Base-by-base conservation (phyloP, 2,329 filamentous ascomycete genomes). In the Calonectria leucothoes region DNA sequence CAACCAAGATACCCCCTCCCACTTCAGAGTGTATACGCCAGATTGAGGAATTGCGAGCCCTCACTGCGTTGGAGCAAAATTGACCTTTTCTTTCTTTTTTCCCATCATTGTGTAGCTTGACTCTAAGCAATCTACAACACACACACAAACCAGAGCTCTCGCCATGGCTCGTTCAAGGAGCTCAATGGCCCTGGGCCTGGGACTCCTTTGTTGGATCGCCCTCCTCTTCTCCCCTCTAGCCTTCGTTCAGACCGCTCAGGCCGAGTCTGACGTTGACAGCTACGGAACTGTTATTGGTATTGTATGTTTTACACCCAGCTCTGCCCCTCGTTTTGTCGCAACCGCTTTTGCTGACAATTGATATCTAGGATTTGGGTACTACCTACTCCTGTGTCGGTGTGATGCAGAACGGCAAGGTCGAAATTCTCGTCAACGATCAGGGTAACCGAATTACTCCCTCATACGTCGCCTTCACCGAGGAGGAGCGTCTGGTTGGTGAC, bases 391-490 rank as follows among this genome's bases (percentile, higher is more conserved):
- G 95, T 87, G 95, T 98, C 82, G 95, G 94, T 93, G 95, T 98
- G 85, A 98, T 98, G 95, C 94, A 96, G 85, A 94, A 95, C 85
- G 95, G 95, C 85, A 97, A 96, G 88, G 95, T 98, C 81, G 95
- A 98, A 84, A 98, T 98, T 88, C 91, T 98, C 81, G 94, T 95
- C 87, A 98, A 98, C 90, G 95, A 98, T 87, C 95, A 98, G 90
- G 95, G 95, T 90, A 95, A 98, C 92, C 94, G 95, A 89, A 98
- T 98, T 81, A 98, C 95, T 81, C 95, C 95, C 70, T 98, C 95
- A 77, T 98, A 97, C 87, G 95, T 98, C 84, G 95, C 95, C 83
- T 98, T 98, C 87, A 98, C 95, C 86, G 96, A 98, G 82, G 95
- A 98, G 77, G 97, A 98, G 88, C 93, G 97, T 84, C 91, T 99